Conservation (phyloP, 2,329 filamentous ascomycete genomes). For the Keithomyces neogunnii region DNA sequence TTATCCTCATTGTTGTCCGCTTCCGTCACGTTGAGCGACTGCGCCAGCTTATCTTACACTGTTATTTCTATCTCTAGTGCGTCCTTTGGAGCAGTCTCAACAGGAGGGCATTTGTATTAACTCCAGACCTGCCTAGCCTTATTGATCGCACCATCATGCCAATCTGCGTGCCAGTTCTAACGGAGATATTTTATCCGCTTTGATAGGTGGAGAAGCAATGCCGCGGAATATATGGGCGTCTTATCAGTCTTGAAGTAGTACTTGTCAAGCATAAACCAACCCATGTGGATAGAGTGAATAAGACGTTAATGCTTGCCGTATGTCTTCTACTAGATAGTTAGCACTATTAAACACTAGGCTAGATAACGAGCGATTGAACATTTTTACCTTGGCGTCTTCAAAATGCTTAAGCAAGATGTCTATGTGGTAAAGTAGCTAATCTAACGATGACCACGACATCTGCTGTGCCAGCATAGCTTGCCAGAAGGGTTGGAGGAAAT, state of each 20-base stretch:
- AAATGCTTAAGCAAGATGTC: slow-evolving; percentile 3
- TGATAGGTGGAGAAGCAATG: background rate
- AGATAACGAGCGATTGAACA: background rate
- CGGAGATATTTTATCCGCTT: background rate
- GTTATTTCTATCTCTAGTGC: background rate
- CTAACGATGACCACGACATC: background rate
- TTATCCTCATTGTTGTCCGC: slow-evolving; percentile 4
- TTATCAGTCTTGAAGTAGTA: background rate
- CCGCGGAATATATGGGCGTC: background rate
- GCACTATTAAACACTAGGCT: background rate
- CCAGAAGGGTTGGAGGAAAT: slow-evolving; percentile 6
- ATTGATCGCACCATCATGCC: slow-evolving; percentile 1
- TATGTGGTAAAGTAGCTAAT: background rate
- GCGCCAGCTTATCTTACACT: background rate
- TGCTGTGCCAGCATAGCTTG: background rate
- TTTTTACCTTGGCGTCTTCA: slow-evolving; percentile 4
- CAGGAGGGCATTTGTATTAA: background rate
- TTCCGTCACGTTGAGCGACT: background rate
- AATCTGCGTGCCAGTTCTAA: background rate
- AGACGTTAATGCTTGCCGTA: background rate
- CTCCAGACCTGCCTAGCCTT: background rate
- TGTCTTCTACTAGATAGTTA: background rate
- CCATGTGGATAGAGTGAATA: background rate
- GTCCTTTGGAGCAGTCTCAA: background rate
- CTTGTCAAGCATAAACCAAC: background rate